Evolutionary conservation across 345 rosid species (phyloP), one percentile per base, ranked within the genome.

Genomic region (Pugionium cornutum): DNA sequence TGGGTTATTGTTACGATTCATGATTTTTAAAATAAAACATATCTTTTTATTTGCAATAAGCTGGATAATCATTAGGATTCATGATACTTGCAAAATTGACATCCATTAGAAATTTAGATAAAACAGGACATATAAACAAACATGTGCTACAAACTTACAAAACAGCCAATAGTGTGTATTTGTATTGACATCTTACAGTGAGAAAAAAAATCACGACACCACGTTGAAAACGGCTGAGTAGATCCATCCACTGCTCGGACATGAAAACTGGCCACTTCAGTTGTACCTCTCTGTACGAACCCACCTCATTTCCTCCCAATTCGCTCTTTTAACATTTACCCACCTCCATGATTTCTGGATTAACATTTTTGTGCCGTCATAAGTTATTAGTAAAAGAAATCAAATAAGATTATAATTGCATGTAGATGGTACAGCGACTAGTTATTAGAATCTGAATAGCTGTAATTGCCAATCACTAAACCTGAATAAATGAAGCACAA

Each of bases 401-500:
- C 0, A 18, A 18, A 18, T 18, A 18, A 18, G 18, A 18, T 18
- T 52, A 34, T 34, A 28, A 51, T 44, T 61, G 40, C 30, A 52
- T 50, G 49, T 7, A 6, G 26, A 50, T 9, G 49, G 5, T 48
- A 39, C 9, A 25, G 18, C 4, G 49, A 37, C 4, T 30, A 18
- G 50, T 58, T 39, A 48, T 41, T 48, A 49, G 18, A 50, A 50
- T 9, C n/a, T 42, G 46, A 52, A 46, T 54, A 69, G 65, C 66
- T 58, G 59, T 69, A 36, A 61, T 53, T 61, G 40, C 35, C 35
- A 69, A 18, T 18, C 18, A 18, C 18, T 18, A 18, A 69, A 51
- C 27, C 74, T 69, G 67, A 43, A 59, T 42, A 44, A 43, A 60
- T 60, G 62, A 69, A 69, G 67, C 68, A 45, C 27, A 33, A 43